phyloP scores from a whole-genome alignment of 2,329 filamentous ascomycete species.

The Aspergillus sp. region DNA sequence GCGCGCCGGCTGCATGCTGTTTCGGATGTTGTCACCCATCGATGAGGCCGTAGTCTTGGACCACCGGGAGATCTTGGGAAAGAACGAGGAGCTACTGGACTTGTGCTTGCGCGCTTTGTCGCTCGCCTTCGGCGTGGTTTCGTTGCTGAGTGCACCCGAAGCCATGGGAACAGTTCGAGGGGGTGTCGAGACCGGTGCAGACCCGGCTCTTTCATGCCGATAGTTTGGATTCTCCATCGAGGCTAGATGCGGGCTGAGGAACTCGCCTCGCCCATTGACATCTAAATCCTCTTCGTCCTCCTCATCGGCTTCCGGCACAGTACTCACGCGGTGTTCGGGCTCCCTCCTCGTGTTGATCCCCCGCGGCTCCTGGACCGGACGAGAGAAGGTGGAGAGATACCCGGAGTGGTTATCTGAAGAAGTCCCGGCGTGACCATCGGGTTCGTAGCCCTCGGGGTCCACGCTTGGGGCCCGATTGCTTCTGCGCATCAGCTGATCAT shows the following conservation, averaged over 20 bases:
- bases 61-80: constrained; percentile 95
- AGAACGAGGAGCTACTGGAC: constrained; percentile 75
- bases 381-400: constrained; percentile 62
- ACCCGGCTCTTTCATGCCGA: constrained; percentile 41
- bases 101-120: constrained; percentile 87
- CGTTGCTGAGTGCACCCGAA: constrained; percentile 61
- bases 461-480: constrained; percentile 49
- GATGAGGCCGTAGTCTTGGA: constrained; percentile 94
- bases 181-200: constrained; percentile 46
- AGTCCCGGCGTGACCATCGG: constrained; percentile 75
- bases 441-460: constrained; percentile 77
- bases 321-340: constrained; percentile 82
- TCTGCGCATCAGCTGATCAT: constrained; percentile 32
- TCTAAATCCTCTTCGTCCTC: constrained; percentile 77
- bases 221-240: constrained; percentile 56
- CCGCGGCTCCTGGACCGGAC: constrained; percentile 30
- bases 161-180: constrained; percentile 41
- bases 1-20: constrained; percentile 55
- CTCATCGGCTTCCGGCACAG: constrained; percentile 80
- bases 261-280: constrained; percentile 50
- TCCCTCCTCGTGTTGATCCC: constrained; percentile 52
- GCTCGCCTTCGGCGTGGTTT: constrained; percentile 70
- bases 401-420: constrained; percentile 75
- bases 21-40: constrained; percentile 73
- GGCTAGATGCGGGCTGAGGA: constrained; percentile 56